Base-by-base conservation (phyloP, 208 protist genomes). In the Trichomonas gallinae region DNA sequence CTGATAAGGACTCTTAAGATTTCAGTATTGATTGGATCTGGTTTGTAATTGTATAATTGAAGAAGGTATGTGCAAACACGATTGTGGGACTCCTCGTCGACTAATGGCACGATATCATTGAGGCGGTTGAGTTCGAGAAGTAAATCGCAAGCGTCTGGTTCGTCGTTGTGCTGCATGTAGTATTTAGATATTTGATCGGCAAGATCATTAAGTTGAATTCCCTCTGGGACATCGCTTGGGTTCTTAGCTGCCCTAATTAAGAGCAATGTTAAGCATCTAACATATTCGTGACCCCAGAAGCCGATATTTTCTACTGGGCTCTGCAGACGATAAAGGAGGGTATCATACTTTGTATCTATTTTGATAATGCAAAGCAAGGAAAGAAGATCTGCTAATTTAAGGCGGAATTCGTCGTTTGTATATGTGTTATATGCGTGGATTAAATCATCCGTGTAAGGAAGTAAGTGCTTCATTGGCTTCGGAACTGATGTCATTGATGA, bases 401-500 rank as follows among this genome's bases (percentile, higher is more conserved):
- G 81, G 9, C 44, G 11, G 36, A 48, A 96, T 63, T 96, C 40
- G 10, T 63, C 63, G 42, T 96, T 72, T 81, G 93, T 40, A 49
- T 63, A 85, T 13, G 97, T 98, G 85, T 98, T 98, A 88, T 99
- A 98, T 4, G 98, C 97, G 83, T 97, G 97, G 81, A 98, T 98
- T n/a, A 99, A 97, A 15, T 98, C 97, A 8, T 97, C 97, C 97
- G 99, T 99, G 97, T 99, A 98, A 11, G 98, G 97, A 23, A 99
- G 98, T 13, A 99, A 97, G 97, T 99, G 99, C 97, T 99, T 99
- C 97, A 99, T 98, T 40, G 99, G 99, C 97, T 99, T 99, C 49
- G 99, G 99, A 48, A 99, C 98, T 8, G 99, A 99, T 0, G 99
- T 99, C 97, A 99, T 99, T 72, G 99, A 99, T 6, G 98, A 98